Base-by-base conservation (phyloP, 140 eudicot species). In the Bidens hawaiensis region DNA sequence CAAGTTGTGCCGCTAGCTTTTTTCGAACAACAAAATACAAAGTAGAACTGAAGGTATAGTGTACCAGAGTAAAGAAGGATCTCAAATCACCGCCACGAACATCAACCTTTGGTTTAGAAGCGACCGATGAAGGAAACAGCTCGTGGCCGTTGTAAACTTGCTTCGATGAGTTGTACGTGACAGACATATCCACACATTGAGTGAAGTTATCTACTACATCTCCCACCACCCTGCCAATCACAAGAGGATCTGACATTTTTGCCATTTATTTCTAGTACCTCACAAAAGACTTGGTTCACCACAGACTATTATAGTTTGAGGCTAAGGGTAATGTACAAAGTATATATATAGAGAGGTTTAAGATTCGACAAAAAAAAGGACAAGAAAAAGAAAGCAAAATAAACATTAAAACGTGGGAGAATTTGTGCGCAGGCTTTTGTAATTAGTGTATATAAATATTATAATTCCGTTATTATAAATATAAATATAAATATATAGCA, bases 21-120 rank as follows among this genome's bases (percentile, higher is more conserved):
- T n/a, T n/a, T n/a, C n/a, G n/a, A n/a, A n/a, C n/a, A n/a, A n/a
- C n/a, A n/a, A n/a, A n/a, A n/a, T n/a, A n/a, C n/a, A n/a, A n/a
- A n/a, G n/a, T n/a, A n/a, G n/a, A n/a, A n/a, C n/a, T n/a, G n/a
- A n/a, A n/a, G n/a, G n/a, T n/a, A n/a, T n/a, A n/a, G n/a, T n/a
- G n/a, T 43, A 90, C 97, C 88, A 90, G 77, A 10, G 97, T 90
- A 69, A 79, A 90, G 75, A 87, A 84, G 31, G 90, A 87, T 52
- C 96, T 75, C 86, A 90, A 51, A 53, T 90, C 97, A 12, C 80
- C 94, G 14, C 90, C 94, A 50, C 51, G 78, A 64, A 90, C 76
- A 55, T 83, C 76, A 65, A 80, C 96, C 72, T 68, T 84, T 16
- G 97, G 97, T 67, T 70, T 84, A 2, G 81, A 1, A 16, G 78